Base-by-base conservation (phyloP, 2,329 filamentous ascomycete species). In the Colletotrichum kahawae region DNA sequence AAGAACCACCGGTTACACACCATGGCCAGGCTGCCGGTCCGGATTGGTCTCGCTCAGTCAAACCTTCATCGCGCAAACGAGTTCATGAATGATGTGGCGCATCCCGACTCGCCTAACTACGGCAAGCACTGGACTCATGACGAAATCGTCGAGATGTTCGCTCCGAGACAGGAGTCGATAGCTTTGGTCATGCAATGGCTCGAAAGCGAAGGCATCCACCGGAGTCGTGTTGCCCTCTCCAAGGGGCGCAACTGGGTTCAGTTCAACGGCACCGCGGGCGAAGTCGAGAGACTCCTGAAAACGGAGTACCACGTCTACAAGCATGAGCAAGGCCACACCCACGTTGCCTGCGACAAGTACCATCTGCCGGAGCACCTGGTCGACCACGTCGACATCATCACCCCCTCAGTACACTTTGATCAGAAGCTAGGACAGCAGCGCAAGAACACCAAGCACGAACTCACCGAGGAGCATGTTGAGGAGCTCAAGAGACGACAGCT, bases 101-200 rank as follows among this genome's bases (percentile, higher is more conserved):
- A 89, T 77, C 87, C 87, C 4, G 77, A 79, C 13, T 88, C 87
- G 8, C 78, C 83, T 18, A 83, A 84, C 38, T 89, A 88, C 77
- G 87, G 87, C 68, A 84, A 85, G 71, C 87, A 89, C 80, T 88
- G 87, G 85, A 84, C 85, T 7, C 77, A 83, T 3, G 81, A 86
- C 29, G 81, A 88, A 77, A 80, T 89, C 4, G 81, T 83, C 10
- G 82, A 85, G 13, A 85, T 83, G 66, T 89, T 89, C 80, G 82
- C 86, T 10, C 84, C 85, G 1, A 78, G 77, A 16, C 77, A 82
- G 8, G 86, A 90, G 56, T 83, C 88, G 7, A 85, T 92, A 4
- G 82, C 87, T 18, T 82, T 86, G 2, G 88, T 92, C 34, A 86
- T 86, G 78, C 78, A 83, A 10, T 93, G 91, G 91, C 85, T 92